Evolutionary conservation across 768 basidiomycete genomes (phyloP).

Genomic region (Dioszegia hungarica): DNA sequence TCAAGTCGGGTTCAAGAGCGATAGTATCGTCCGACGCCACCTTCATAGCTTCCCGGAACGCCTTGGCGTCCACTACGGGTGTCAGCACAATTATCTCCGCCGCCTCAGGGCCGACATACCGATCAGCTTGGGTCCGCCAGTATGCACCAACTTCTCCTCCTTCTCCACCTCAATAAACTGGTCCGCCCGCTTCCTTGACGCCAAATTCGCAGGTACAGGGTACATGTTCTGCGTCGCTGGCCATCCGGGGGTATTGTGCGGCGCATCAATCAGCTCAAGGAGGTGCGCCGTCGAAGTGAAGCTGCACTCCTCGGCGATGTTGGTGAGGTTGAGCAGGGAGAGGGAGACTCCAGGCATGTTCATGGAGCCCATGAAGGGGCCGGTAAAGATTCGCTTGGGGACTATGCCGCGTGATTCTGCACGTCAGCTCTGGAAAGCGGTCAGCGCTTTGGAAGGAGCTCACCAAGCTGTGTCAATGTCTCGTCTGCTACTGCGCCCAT

Average conservation of each 20-base stretch:
- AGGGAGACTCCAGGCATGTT: slow-evolving; percentile 92
- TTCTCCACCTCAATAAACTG: slow-evolving; percentile 33
- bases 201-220: slow-evolving; percentile 23
- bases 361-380: slow-evolving; percentile 70
- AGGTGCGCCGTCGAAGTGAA: slow-evolving; percentile 15
- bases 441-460: slow-evolving; percentile 15
- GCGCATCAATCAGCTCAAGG: slow-evolving; percentile 37
- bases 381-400: slow-evolving; percentile 53
- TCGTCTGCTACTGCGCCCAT: slow-evolving; percentile 66
- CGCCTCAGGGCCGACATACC: slow-evolving; percentile 18
- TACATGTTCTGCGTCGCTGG: slow-evolving; percentile 35
- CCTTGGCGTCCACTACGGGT: not conserved
- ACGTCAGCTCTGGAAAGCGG: not conserved
- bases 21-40: slow-evolving; percentile 34
- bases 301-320: slow-evolving; percentile 41
- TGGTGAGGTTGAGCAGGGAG: slow-evolving; percentile 59
- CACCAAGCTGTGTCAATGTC: slow-evolving; percentile 52
- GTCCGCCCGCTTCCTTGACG: slow-evolving; percentile 25
- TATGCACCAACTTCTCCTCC: slow-evolving; percentile 22
- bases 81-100: not conserved
- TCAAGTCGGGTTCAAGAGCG: slow-evolving; percentile 40
- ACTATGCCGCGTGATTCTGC: slow-evolving; percentile 37
- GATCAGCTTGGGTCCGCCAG: slow-evolving; percentile 22
- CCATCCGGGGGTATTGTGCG: slow-evolving; percentile 38
- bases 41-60: slow-evolving; percentile 32